Evolutionary conservation across 441 rosid species (phyloP).

Genomic region (Gossypium schwendimanii): DNA sequence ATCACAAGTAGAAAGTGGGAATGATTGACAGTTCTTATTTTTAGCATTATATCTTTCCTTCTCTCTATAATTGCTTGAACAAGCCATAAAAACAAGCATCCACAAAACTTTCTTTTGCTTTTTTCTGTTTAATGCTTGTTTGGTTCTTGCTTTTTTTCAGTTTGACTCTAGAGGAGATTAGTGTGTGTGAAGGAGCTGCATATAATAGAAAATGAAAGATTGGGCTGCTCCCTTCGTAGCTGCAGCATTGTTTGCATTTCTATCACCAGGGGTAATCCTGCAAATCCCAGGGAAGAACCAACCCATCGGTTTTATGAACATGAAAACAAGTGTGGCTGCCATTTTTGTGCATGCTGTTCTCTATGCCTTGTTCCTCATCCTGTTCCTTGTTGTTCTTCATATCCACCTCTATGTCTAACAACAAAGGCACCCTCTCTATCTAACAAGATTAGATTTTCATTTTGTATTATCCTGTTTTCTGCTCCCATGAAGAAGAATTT

Average conservation of each 20-base stretch:
- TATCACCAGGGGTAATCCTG: conserved; percentile 60
- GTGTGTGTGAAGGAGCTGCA: not conserved
- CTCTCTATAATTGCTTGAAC: conserved; percentile 10
- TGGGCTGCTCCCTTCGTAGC: conserved; percentile 90
- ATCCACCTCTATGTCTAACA: conserved; percentile 50
- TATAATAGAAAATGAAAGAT: conserved; percentile 42
- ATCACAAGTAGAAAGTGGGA: conserved; percentile 9
- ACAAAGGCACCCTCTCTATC: not conserved
- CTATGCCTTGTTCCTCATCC: conserved; percentile 59
- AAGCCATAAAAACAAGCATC: conserved; percentile 4
- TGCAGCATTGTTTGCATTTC: conserved; percentile 67
- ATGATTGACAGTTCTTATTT: not conserved
- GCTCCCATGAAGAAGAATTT: not conserved
- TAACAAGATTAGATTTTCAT: not conserved
- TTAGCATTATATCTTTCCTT: conserved; percentile 29
- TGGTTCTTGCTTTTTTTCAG: not conserved
- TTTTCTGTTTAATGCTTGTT: not conserved
- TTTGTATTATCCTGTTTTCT: not conserved
- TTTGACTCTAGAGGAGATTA: not conserved
- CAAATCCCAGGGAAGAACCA: conserved; percentile 66
- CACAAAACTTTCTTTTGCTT: not conserved
- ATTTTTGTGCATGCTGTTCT: conserved; percentile 63
- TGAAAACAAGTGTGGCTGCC: conserved; percentile 74
- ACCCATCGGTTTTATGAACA: conserved; percentile 65
- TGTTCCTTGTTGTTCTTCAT: conserved; percentile 59